phyloP scores from a whole-genome alignment of 768 basidiomycete species.

The Lactarius sanguifluus region DNA sequence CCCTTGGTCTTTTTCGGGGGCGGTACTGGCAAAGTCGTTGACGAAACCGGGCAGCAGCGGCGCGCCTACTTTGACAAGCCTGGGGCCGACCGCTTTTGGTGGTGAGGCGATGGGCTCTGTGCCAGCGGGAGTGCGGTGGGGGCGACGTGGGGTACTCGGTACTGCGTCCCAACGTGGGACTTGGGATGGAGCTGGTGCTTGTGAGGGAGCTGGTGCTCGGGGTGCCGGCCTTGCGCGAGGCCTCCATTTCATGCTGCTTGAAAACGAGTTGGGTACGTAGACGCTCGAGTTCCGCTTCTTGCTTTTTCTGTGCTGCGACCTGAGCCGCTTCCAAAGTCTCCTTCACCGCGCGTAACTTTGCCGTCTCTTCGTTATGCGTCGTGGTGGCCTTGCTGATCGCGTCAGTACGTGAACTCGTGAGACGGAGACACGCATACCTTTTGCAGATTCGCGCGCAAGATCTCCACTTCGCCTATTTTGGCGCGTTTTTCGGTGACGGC shows the following conservation, averaged over 20 bases:
- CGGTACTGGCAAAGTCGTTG: conserved; percentile 20
- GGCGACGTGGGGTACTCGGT: conserved; percentile 6
- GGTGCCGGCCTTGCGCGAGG: conserved; percentile 12
- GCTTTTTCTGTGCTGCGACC: conserved; percentile 10
- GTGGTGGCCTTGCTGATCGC: conserved; percentile 4
- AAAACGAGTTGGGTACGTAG: conserved; percentile 29
- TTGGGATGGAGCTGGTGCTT: conserved; percentile 6
- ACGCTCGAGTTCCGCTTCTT: conserved; percentile 27
- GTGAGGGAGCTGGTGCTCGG: conserved; percentile 11
- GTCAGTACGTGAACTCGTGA: neutral
- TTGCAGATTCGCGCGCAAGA: conserved; percentile 25
- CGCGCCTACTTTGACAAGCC: conserved; percentile 1
- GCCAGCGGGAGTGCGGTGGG: neutral
- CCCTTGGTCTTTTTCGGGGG: conserved; percentile 16
- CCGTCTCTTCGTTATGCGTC: conserved; percentile 22
- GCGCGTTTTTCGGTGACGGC: conserved; percentile 28
- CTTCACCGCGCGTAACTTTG: conserved; percentile 24
- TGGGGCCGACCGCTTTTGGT: conserved; percentile 1
- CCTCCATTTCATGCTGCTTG: conserved; percentile 28
- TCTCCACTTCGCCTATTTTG: conserved; percentile 29
- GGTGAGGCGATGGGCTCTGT: conserved; percentile 5
- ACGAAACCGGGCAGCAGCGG: conserved; percentile 25
- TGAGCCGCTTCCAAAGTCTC: conserved; percentile 26
- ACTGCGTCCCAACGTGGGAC: conserved; percentile 10
- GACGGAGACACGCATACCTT: conserved; percentile 15